phyloP scores from a whole-genome alignment of 768 basidiomycete genomes.

The Gloeophyllum trabeum region DNA sequence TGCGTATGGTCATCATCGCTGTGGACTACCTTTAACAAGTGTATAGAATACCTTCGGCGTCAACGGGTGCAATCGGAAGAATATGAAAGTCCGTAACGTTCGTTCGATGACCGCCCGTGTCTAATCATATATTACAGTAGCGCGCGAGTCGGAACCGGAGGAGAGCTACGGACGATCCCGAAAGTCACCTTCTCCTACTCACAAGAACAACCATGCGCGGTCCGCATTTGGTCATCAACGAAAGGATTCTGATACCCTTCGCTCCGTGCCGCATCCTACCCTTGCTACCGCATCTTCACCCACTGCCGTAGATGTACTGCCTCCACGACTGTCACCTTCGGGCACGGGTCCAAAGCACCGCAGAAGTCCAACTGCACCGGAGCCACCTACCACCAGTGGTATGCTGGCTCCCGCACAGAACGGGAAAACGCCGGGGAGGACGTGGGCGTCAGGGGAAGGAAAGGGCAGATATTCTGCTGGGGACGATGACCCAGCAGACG shows the following conservation, averaged over 20 bases:
- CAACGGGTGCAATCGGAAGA: slow-evolving; percentile 21
- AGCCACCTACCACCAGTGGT: slow-evolving; percentile 35
- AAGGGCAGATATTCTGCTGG: slow-evolving; percentile 22
- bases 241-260: slow-evolving; percentile 69
- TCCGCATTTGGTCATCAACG: slow-evolving; percentile 41
- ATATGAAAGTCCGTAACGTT: slow-evolving; percentile 25
- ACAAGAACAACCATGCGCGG: slow-evolving; percentile 17
- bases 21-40: slow-evolving; percentile 7
- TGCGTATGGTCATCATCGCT: slow-evolving; percentile 11
- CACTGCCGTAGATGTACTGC: slow-evolving; percentile 37
- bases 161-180: too few species aligned
- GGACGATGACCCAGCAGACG: slow-evolving; percentile 15
- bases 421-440: slow-evolving; percentile 19
- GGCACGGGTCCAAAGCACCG: slow-evolving; percentile 25
- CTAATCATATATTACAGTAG: too few species aligned
- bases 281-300: slow-evolving; percentile 38
- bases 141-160: too few species aligned
- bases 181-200: slow-evolving; percentile 44
- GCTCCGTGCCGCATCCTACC: slow-evolving; percentile 28
- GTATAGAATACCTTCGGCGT: slow-evolving; percentile 15
- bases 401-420: slow-evolving; percentile 15
- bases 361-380: slow-evolving; percentile 62
- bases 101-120: too few species aligned
- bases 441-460: slow-evolving; percentile 34
- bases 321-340: slow-evolving; percentile 4